phyloP scores from a whole-genome alignment of 257 asterid genomes.

The Fraxinus cuspidata region DNA sequence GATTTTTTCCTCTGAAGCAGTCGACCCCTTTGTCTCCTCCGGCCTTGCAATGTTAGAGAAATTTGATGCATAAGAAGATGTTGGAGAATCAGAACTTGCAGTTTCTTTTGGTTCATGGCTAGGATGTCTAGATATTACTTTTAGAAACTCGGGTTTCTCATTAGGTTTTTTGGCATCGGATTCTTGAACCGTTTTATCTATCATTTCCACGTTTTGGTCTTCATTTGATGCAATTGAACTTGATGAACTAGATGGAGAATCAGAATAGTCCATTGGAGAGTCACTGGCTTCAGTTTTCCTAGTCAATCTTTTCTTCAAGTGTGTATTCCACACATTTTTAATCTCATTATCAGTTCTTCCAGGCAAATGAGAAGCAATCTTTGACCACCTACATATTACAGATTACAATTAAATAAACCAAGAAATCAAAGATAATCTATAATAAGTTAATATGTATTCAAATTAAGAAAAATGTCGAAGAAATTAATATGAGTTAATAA shows the following conservation, averaged over 20 bases:
- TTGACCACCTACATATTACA: conserved; percentile 63
- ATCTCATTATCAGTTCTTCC: conserved; percentile 92
- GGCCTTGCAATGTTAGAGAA: conserved; percentile 18
- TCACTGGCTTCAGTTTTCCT: conserved; percentile 12
- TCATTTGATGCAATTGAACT: conserved; percentile 27
- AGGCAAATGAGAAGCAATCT: conserved; percentile 65
- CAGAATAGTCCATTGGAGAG: background rate
- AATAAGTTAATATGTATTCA: background rate
- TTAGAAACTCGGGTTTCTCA: background rate
- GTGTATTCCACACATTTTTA: conserved; percentile 81
- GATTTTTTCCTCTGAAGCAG: background rate
- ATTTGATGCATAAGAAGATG: conserved; percentile 29
- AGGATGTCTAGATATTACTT: background rate
- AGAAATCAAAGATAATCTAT: background rate
- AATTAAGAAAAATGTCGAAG: background rate
- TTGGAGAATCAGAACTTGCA: conserved; percentile 22
- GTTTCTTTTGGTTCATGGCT: conserved; percentile 16
- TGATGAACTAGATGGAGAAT: conserved; percentile 33
- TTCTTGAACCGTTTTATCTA: conserved; percentile 5
- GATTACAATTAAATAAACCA: background rate
- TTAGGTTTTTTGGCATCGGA: background rate
- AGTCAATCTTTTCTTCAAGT: conserved; percentile 52
- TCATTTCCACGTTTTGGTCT: conserved; percentile 8
- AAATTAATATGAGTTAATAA: conserved; percentile 1
- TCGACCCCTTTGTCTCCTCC: background rate